Conservation (phyloP, 148 eudicot genomes). For the Polygonum aviculare region DNA sequence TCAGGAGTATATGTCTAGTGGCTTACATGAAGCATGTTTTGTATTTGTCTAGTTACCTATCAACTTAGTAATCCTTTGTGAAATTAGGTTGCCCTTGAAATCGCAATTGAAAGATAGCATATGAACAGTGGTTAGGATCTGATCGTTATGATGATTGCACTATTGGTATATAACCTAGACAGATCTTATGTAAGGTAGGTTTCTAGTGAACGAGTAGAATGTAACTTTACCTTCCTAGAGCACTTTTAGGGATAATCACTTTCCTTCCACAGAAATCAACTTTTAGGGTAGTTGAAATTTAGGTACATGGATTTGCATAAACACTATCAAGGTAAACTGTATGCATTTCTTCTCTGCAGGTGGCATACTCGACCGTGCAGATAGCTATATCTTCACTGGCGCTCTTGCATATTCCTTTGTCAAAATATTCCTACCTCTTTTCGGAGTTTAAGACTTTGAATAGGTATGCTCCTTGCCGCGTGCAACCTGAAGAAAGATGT, state of each 20-base stretch:
- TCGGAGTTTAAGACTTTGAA: constrained; percentile 46
- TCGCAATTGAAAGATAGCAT: not conserved
- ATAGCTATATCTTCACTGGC: constrained; percentile 94
- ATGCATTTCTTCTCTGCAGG: constrained; percentile 35
- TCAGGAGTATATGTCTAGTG: not conserved
- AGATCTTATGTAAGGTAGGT: not conserved
- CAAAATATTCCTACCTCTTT: constrained; percentile 54
- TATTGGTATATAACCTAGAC: not conserved
- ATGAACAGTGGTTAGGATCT: not conserved
- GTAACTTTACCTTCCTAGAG: not conserved
- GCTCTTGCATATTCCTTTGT: constrained; percentile 85
- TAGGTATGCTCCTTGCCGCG: too few species aligned
- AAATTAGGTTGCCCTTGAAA: not conserved
- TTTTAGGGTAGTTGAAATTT: not conserved
- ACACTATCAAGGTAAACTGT: not conserved
- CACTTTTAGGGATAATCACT: not conserved
- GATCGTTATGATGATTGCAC: not conserved
- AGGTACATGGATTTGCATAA: not conserved
- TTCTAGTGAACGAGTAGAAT: not conserved
- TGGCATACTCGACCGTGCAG: constrained; percentile 86
- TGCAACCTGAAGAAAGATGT: too few species aligned
- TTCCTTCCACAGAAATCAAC: not conserved
- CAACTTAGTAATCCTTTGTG: not conserved
- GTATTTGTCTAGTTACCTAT: not conserved
- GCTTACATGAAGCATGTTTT: not conserved